These are phyloP conservation scores for Macrolepiota dolichaula DNA, from an alignment of 768 basidiomycete species.

Conservation along the genomic window DNA sequence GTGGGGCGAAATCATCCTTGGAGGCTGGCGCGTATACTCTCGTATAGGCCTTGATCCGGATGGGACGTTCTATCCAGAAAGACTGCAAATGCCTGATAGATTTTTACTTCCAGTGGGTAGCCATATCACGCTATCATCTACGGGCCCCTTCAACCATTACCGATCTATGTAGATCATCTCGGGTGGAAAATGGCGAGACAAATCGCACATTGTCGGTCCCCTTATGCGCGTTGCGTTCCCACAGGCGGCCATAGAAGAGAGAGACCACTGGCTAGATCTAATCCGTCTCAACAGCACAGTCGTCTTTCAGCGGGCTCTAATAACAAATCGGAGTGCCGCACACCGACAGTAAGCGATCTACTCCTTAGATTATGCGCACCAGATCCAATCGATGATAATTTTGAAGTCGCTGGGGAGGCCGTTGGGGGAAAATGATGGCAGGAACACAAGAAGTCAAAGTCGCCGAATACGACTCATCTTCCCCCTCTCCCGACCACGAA, in stretches of 20 bases:
- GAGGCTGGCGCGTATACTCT: constrained; percentile 38
- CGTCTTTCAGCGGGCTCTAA: constrained; percentile 57
- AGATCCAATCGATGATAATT: not conserved
- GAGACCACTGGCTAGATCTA: constrained; percentile 63
- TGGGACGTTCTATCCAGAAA: constrained; percentile 8
- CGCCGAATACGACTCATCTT: constrained; percentile 9
- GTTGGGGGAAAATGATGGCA: constrained; percentile 35
- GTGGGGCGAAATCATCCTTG: constrained; percentile 45
- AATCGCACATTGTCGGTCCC: constrained; percentile 56
- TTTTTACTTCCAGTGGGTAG: constrained; percentile 25
- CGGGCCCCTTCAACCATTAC: constrained; percentile 8
- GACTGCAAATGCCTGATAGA: constrained; percentile 24
- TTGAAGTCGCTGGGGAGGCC: constrained; percentile 22
- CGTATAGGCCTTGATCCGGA: constrained; percentile 18
- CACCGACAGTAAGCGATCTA: constrained; percentile 36
- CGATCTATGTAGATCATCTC: constrained; percentile 19
- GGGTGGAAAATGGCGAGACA: constrained; percentile 52
- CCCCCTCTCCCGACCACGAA: not conserved
- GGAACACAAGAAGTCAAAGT: constrained; percentile 27
- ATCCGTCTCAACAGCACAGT: constrained; percentile 40
- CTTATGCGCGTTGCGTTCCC: constrained; percentile 68
- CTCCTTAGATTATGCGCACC: no score
- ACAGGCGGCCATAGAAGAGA: constrained; percentile 49
- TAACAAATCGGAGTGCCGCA: constrained; percentile 63
- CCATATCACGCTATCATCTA: not conserved